Conservation (phyloP, 495 filamentous ascomycete genomes). For the Poronia punctata region DNA sequence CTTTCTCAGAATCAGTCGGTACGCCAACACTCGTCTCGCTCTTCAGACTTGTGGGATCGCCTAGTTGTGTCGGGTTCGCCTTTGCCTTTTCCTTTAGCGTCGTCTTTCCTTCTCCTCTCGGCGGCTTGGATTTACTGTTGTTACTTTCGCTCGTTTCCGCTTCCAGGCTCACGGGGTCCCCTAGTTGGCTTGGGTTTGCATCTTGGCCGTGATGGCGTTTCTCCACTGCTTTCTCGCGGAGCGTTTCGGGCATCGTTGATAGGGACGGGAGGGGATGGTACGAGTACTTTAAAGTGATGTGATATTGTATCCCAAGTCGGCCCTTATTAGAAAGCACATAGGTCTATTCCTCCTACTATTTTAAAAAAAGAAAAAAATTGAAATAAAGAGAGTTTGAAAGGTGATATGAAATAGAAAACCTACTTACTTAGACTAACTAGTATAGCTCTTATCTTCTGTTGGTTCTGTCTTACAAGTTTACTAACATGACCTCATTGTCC, state of each 20-base stretch:
- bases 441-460: background rate
- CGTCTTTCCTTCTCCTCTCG: slow-evolving; percentile 5
- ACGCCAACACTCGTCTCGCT: slow-evolving; percentile 29
- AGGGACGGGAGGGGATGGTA: too few species aligned
- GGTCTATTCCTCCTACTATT: too few species aligned
- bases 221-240: slow-evolving; percentile 29
- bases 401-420: background rate
- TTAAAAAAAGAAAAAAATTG: too few species aligned
- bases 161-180: slow-evolving; percentile 38
- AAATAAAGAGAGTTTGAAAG: too few species aligned
- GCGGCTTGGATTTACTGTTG: slow-evolving; percentile 3
- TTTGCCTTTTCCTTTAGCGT: slow-evolving; percentile 26
- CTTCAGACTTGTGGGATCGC: slow-evolving; percentile 36
- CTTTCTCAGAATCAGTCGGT: slow-evolving; percentile 12
- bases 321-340: too few species aligned
- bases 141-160: slow-evolving; percentile 29
- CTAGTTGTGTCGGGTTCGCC: slow-evolving; percentile 34
- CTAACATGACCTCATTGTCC: slow-evolving; percentile 18
- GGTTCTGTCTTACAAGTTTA: background rate
- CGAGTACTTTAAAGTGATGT: too few species aligned
- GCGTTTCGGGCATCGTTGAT: slow-evolving; percentile 20
- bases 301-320: too few species aligned
- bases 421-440: too few species aligned
- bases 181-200: slow-evolving; percentile 37
- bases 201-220: slow-evolving; percentile 27